Base-by-base conservation (phyloP, 2,329 filamentous ascomycete genomes). In the Aspergillus sp. region DNA sequence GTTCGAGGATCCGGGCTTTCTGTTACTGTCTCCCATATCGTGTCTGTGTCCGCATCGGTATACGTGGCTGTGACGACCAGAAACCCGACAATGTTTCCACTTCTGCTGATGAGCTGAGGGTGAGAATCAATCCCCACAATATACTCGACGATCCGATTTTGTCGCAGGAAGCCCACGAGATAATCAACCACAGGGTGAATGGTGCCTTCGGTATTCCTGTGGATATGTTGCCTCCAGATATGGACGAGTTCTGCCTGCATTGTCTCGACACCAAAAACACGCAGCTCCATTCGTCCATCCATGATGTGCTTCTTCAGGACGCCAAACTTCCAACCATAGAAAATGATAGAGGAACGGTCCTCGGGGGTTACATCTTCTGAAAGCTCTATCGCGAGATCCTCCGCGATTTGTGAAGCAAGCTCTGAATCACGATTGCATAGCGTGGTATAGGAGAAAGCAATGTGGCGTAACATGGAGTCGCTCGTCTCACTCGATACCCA, bases 41-140 rank as follows among this genome's bases (percentile, higher is more conserved):
- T 83, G 70, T 97, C 90, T 1, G 91, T 91, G 70, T 96, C 89
- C 19, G 83, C 77, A 36, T 87, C 76, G 0, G 84, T 86, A 75
- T 94, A 97, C 13, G 87, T 89, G 57, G 84, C 83, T 0, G 91
- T 95, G 13, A 95, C 90, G 21, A 92, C 85, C 55, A 98, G 81
- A 70, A 98, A 98, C 0, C 91, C 91, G 51, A 97, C 82, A 56
- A 98, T 90, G 64, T 97, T 96, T 43, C 85, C 84, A 69, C 91
- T 91, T 66, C 92, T 87, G 38, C 85, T 83, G 19, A 96, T 95
- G 56, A 98, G 87, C 71, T 97, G 92, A 1, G 93, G 92, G 70
- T 98, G 95, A 32, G 94, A 97, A 58, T 92, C 92, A 13, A 94
- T 88, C 2, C 94, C 91, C 55, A 97, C 85, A 49, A 99, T 87